A percentile compares a stretch with the other conserved stretches of the same genome.
These are phyloP conservation scores for Mycena sp. DNA, from an alignment of 1,284 basidiomycete genomes.

Conservation along the genomic window DNA sequence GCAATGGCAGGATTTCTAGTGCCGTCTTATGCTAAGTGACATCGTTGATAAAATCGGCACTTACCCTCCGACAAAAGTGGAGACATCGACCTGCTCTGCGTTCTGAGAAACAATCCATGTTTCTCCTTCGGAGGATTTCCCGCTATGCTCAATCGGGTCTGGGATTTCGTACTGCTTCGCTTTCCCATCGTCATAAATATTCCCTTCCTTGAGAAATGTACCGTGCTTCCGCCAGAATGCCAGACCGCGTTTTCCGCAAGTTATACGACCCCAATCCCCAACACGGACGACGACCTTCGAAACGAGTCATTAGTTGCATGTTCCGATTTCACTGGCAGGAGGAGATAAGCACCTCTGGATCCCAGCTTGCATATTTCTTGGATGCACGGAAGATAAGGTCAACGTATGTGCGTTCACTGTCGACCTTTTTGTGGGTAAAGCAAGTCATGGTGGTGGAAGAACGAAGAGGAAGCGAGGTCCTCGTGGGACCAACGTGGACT, in stretches of 20 bases:
- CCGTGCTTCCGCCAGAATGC: conserved; percentile 38
- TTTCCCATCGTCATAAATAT: conserved; percentile 39
- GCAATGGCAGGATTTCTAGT: conserved; percentile 32
- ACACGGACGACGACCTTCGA: conserved; percentile 29
- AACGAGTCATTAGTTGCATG: not conserved
- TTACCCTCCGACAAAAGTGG: conserved; percentile 30
- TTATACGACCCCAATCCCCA: conserved; percentile 44
- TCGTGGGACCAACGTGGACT: too few species aligned
- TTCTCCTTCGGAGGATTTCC: conserved; percentile 30
- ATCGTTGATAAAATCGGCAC: conserved; percentile 3
- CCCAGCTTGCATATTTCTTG: conserved; percentile 44
- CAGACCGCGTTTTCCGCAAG: conserved; percentile 26
- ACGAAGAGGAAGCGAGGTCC: too few species aligned
- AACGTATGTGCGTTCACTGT: conserved; percentile 39
- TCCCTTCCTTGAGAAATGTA: conserved; percentile 43
- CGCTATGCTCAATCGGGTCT: conserved; percentile 31
- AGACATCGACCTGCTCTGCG: conserved; percentile 33
- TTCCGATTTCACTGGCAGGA: not conserved
- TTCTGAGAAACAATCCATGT: conserved; percentile 41
- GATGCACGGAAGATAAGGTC: conserved; percentile 41
- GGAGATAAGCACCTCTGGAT: conserved; percentile 40
- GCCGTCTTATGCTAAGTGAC: not conserved
- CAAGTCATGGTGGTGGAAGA: too few species aligned
- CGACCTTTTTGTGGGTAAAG: conserved; percentile 21
- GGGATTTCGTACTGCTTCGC: conserved; percentile 37